A percentile compares a stretch with the other conserved stretches of the same genome.
Conservation (phyloP, 306 rosid genomes). For the Dryas drummondii region DNA sequence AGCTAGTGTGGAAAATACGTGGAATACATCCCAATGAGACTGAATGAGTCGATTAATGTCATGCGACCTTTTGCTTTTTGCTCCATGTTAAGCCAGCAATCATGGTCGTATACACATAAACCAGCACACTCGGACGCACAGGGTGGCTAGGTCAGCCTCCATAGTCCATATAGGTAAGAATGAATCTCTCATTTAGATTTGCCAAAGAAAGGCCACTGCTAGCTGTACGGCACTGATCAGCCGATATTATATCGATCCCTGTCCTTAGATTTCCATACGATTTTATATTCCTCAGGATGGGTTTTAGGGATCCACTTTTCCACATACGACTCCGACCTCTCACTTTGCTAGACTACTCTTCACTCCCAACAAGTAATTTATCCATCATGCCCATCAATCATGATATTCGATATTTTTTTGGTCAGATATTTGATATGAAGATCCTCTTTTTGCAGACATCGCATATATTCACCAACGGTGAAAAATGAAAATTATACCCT, state of each 20-base stretch:
- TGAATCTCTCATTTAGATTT: conserved; percentile 8
- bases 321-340: neutral
- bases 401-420: no score
- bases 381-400: neutral
- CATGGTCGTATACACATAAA: neutral
- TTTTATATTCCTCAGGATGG: neutral
- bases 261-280: neutral
- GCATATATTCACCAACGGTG: no score
- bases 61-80: neutral
- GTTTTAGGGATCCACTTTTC: neutral
- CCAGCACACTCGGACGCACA: neutral
- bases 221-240: conserved; percentile 19
- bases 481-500: no score
- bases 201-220: conserved; percentile 10
- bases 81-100: neutral
- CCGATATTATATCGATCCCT: neutral
- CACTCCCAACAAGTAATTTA: neutral
- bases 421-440: no score
- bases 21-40: neutral
- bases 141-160: neutral
- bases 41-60: neutral
- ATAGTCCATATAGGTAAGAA: conserved; percentile 3
- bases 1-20: neutral
- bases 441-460: no score
- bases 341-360: neutral